Percentiles rank a stretch among this genome's conserved stretches.
Conservation (phyloP, 2,329 filamentous ascomycete species). For the Calonectria ilicicola region DNA sequence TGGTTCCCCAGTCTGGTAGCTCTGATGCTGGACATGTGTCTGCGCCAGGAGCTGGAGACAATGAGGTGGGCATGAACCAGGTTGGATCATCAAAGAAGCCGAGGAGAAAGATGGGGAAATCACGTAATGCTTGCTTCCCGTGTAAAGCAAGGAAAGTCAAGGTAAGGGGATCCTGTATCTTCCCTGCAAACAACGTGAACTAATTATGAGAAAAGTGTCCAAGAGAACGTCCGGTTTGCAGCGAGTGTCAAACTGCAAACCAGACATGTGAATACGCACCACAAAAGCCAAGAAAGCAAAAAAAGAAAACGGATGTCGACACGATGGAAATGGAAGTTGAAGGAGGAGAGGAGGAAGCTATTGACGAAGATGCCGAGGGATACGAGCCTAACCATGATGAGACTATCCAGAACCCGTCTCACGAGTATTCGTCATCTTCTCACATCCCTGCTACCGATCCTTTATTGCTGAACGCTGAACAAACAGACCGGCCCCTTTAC, state of each 20-base stretch:
- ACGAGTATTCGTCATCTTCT: conserved; percentile 40
- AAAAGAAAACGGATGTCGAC: conserved; percentile 36
- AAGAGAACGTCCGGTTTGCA: conserved; percentile 54
- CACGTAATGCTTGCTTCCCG: conserved; percentile 50
- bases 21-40: conserved; percentile 20
- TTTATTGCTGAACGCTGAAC: conserved; percentile 37
- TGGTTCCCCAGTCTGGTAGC: conserved; percentile 41
- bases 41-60: not conserved
- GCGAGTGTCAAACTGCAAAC: conserved; percentile 48
- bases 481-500: conserved; percentile 33
- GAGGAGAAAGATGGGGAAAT: conserved; percentile 43
- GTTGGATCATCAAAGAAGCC: not conserved
- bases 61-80: not conserved
- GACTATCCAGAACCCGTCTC: not conserved
- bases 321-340: conserved; percentile 30
- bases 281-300: conserved; percentile 43
- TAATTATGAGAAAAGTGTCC: conserved; percentile 50
- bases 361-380: not conserved
- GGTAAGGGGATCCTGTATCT: conserved; percentile 41
- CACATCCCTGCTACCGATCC: conserved; percentile 45
- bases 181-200: not conserved
- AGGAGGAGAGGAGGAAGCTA: conserved; percentile 27
- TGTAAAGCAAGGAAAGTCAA: conserved; percentile 54
- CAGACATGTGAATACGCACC: conserved; percentile 54
- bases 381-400: not conserved